Evolutionary conservation across 2,329 filamentous ascomycete genomes (phyloP).

Genomic region (Madurella fahalii): DNA sequence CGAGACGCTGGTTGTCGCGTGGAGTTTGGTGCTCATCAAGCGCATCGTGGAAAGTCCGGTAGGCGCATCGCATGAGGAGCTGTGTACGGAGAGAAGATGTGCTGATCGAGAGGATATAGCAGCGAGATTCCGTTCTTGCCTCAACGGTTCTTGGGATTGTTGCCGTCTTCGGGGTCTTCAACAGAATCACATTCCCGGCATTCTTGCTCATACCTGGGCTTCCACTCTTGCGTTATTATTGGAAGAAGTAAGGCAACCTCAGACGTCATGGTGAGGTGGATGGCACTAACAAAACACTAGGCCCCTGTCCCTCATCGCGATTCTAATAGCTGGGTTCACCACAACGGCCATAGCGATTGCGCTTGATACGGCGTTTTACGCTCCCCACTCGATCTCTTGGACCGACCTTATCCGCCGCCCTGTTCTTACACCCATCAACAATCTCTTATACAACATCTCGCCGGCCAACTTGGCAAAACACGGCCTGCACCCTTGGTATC

Average conservation of each 20-base stretch:
- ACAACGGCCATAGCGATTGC: constrained; percentile 71
- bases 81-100: constrained; percentile 4
- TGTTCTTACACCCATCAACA: constrained; percentile 73
- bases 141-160: constrained; percentile 77
- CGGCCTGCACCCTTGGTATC: constrained; percentile 74
- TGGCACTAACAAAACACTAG: constrained; percentile 33
- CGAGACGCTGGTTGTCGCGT: constrained; percentile 87
- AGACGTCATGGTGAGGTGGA: constrained; percentile 3
- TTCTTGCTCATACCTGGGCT: constrained; percentile 83
- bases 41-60: constrained; percentile 79
- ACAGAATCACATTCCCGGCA: constrained; percentile 94
- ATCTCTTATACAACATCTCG: constrained; percentile 69
- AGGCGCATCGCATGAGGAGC: constrained; percentile 29
- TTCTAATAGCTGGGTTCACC: constrained; percentile 60
- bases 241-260: constrained; percentile 60
- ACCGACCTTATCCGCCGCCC: constrained; percentile 59
- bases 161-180: constrained; percentile 83
- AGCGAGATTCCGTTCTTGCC: constrained; percentile 70
- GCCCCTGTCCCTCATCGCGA: constrained; percentile 57
- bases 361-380: constrained; percentile 83
- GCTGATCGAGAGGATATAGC: constrained; percentile 42
- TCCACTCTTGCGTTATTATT: constrained; percentile 79
- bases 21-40: constrained; percentile 88
- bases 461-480: constrained; percentile 68
- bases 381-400: constrained; percentile 59